Percentiles rank a stretch among this genome's conserved stretches.
These are phyloP conservation scores for Trapa bicornis DNA, from an alignment of 345 rosid genomes.

Conservation along the genomic window DNA sequence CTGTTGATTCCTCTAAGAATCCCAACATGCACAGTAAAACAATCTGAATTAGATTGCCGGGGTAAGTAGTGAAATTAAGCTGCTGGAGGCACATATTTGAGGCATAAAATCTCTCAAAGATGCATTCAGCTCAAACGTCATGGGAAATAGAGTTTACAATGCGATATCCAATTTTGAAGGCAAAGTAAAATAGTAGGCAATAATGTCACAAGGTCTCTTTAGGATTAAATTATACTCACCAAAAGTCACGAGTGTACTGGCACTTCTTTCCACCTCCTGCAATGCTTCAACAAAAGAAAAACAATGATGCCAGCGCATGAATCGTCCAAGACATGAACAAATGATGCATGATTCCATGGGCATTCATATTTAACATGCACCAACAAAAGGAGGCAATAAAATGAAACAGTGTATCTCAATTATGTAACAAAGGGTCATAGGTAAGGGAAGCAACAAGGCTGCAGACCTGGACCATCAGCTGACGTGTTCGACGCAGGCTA, in stretches of 20 bases:
- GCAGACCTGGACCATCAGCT: slow-evolving; percentile 89
- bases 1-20: slow-evolving; percentile 68
- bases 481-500: slow-evolving; percentile 87
- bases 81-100: background rate
- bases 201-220: background rate
- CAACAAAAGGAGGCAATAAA: too few species aligned
- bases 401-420: background rate
- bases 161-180: background rate
- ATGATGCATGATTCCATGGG: background rate
- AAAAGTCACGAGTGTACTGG: slow-evolving; percentile 61
- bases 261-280: slow-evolving; percentile 92
- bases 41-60: slow-evolving; percentile 5
- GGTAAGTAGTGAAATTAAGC: background rate
- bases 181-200: background rate
- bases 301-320: background rate
- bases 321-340: background rate
- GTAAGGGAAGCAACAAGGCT: background rate
- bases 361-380: background rate
- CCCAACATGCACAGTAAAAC: slow-evolving; percentile 3
- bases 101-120: background rate
- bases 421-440: background rate
- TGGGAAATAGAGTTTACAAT: background rate
- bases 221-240: slow-evolving; percentile 40
- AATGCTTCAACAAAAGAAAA: slow-evolving; percentile 10
- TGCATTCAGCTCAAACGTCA: background rate